Conservation (phyloP, 805 yeast genomes). For the Cyberlindnera euphorbiae region DNA sequence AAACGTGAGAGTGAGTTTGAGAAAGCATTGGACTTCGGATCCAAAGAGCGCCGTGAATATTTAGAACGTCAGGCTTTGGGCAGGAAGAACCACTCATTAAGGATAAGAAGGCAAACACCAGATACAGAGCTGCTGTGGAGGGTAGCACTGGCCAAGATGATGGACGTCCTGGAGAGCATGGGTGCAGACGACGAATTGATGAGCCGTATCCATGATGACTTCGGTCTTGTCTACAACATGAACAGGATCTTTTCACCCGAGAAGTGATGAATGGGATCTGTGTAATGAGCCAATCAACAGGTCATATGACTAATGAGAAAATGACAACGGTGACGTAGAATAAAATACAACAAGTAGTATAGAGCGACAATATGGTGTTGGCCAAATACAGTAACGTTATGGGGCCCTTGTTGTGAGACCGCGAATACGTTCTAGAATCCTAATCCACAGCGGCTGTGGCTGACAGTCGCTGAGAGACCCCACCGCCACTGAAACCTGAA, state of each 20-base stretch:
- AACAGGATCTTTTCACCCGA: slow-evolving; percentile 4
- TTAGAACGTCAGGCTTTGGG: not conserved
- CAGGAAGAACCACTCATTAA: not conserved
- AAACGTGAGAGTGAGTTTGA: not conserved
- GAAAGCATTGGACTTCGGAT: slow-evolving; percentile 14
- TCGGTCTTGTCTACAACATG: slow-evolving; percentile 8
- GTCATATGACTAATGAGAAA: not conserved
- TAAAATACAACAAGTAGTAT: too few species aligned
- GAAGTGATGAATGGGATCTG: not conserved
- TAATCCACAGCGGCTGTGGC: too few species aligned
- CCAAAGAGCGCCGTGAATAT: too few species aligned
- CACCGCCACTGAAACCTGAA: too few species aligned
- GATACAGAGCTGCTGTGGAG: slow-evolving; percentile 11
- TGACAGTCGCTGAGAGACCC: too few species aligned
- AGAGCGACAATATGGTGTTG: too few species aligned
- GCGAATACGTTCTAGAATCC: too few species aligned
- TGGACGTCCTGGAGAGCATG: slow-evolving; percentile 6
- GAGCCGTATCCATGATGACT: slow-evolving; percentile 8
- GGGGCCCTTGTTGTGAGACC: too few species aligned
- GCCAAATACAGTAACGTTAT: too few species aligned
- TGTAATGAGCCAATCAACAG: not conserved
- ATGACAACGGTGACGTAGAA: too few species aligned
- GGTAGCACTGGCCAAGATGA: slow-evolving; percentile 10
- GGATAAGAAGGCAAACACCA: not conserved
- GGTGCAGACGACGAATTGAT: slow-evolving; percentile 6